Evolutionary conservation across 2,329 filamentous ascomycete genomes (phyloP).

Genomic region (Tolypocladium capitatum): DNA sequence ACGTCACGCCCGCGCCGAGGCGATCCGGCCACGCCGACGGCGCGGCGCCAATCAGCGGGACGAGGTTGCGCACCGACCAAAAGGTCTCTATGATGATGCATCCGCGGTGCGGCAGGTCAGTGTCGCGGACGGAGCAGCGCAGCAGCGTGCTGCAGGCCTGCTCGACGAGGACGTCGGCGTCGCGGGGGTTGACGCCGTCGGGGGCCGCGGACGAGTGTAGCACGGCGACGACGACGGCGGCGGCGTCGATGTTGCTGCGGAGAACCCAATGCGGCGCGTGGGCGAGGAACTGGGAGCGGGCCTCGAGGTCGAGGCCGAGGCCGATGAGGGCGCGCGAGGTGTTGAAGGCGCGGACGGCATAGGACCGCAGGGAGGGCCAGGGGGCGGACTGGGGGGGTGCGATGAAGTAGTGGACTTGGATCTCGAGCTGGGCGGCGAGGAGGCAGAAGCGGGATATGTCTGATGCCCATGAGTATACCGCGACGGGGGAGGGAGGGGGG

Average conservation of each 20-base stretch:
- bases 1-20: constrained; percentile 34
- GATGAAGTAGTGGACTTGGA: constrained; percentile 39
- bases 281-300: constrained; percentile 23
- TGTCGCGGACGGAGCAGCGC: constrained; percentile 32
- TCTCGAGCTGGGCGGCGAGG: constrained; percentile 35
- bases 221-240: constrained; percentile 30
- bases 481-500: not conserved
- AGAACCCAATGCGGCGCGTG: constrained; percentile 38
- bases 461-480: constrained; percentile 8
- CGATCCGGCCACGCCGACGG: constrained; percentile 30
- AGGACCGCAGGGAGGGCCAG: constrained; percentile 25
- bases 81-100: constrained; percentile 35
- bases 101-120: constrained; percentile 32
- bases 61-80: constrained; percentile 26
- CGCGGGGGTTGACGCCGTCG: constrained; percentile 6
- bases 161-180: constrained; percentile 16
- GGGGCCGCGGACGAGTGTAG: constrained; percentile 28
- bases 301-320: constrained; percentile 28
- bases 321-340: constrained; percentile 33
- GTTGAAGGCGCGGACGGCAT: constrained; percentile 32
- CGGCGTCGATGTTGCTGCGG: constrained; percentile 31
- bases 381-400: constrained; percentile 23
- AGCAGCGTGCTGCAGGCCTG: constrained; percentile 22
- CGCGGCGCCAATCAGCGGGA: constrained; percentile 25
- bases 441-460: constrained; percentile 36